phyloP scores from a whole-genome alignment of 2,329 filamentous ascomycete genomes.

The Trichoderma breve region DNA sequence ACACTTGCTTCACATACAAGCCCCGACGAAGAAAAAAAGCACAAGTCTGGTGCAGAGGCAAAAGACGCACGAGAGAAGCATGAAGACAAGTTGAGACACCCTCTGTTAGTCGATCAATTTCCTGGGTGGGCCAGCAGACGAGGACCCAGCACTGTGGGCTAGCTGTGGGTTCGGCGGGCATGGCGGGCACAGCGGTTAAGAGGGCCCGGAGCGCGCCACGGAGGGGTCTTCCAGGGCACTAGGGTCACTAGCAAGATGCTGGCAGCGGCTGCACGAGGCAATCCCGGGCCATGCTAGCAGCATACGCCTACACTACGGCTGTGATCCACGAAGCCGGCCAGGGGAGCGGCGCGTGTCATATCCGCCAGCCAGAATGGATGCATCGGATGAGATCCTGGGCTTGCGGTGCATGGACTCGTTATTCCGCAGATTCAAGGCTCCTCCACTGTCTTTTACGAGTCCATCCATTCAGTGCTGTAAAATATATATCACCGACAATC shows the following conservation, averaged over 20 bases:
- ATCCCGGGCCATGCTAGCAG: not conserved
- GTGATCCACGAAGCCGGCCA: constrained; percentile 11
- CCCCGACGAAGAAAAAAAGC: not conserved
- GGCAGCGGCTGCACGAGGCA: not conserved
- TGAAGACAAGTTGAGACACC: not conserved
- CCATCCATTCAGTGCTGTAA: not conserved
- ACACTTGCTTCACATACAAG: not conserved
- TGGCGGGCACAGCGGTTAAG: constrained; percentile 7
- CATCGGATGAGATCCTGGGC: not conserved
- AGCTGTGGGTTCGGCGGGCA: constrained; percentile 5
- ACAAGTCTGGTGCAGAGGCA: not conserved
- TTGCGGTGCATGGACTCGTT: not conserved
- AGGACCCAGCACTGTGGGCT: constrained; percentile 15
- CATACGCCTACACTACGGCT: not conserved
- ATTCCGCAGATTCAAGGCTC: not conserved
- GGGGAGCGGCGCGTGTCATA: not conserved
- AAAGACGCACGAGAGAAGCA: constrained; percentile 1
- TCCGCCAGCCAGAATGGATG: not conserved
- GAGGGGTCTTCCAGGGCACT: constrained; percentile 5
- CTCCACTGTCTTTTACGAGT: not conserved
- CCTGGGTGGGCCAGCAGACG: constrained; percentile 10
- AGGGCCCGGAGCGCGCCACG: constrained; percentile 3
- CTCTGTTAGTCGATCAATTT: constrained; percentile 18
- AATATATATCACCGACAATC: not conserved
- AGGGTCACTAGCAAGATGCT: not conserved